Evolutionary conservation across 352 stramenopile species (phyloP), one percentile per base, ranked within the genome.

Genomic region (Pythium sukuiense): DNA sequence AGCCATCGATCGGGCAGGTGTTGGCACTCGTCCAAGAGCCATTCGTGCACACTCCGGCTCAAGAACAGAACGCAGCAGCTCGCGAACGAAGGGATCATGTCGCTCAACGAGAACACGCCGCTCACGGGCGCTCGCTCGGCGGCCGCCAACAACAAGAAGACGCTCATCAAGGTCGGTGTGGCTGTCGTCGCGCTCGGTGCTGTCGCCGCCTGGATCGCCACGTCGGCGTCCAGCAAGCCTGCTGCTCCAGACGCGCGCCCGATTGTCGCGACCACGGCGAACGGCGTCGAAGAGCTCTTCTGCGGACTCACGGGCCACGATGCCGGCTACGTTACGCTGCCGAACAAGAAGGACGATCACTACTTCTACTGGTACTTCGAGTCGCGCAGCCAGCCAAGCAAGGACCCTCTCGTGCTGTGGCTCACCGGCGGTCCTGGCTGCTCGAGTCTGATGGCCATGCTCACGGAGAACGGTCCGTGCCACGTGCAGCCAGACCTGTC

Each of bases 321-420:
- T 13, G 71, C 77, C 5, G 79, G 76, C 13, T 84, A 86, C 76
- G 75, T 88, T 27, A 68, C 74, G 61, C 66, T 86, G 18, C 45
- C 75, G 1, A 83, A 85, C 59, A 76, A 78, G 67, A 66, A 76
- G 39, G 76, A 88, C 56, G 71, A 76, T 26, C 68, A 86, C 58
- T 89, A 89, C 70, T 89, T 89, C 58, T 89, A 89, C 69, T 89
- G 81, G 81, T 86, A 73, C 56, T 72, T 85, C 27, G 75, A 89
- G 64, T 87, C 81, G 11, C 67, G 69, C 20, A 74, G 60, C 18
- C 53, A 72, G 11, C 68, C 77, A 3, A 54, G 30, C 4, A 77
- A 70, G 29, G 81, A 86, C 27, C 77, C 81, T 24, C 55, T 89
- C 2, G 55, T 89, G 16, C 41, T 89, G 16, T 89, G 80, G 80